Evolutionary conservation across 1,284 basidiomycete genomes (phyloP).

Genomic region (Boletus semigastroideus): DNA sequence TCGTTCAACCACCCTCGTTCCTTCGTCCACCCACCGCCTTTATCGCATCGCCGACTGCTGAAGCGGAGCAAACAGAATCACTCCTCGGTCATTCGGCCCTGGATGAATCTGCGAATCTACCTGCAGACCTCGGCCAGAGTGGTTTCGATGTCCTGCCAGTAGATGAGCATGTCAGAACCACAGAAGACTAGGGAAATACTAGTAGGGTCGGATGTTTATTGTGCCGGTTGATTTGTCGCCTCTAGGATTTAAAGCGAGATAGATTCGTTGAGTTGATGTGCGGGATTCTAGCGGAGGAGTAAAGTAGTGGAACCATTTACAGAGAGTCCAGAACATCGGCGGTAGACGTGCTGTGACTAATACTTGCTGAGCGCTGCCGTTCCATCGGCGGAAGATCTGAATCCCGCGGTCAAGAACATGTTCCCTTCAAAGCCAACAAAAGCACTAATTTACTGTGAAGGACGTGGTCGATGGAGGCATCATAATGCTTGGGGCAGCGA

Average conservation of each 20-base stretch:
- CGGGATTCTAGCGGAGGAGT: not conserved
- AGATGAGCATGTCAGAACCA: constrained; percentile 41
- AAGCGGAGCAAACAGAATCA: constrained; percentile 52
- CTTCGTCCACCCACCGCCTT: constrained; percentile 42
- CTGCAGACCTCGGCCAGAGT: constrained; percentile 68
- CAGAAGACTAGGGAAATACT: constrained; percentile 7
- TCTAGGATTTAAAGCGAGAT: not conserved
- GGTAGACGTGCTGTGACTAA: too few relatives aligned
- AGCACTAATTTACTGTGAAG: too few relatives aligned
- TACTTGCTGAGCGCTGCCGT: not conserved
- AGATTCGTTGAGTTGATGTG: not conserved
- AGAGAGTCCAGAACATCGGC: not conserved
- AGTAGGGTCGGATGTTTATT: not conserved
- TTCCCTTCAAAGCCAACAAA: constrained; percentile 8
- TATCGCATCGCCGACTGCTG: constrained; percentile 24
- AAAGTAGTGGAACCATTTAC: not conserved
- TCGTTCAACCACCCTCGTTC: constrained; percentile 64
- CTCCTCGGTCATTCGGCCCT: constrained; percentile 46
- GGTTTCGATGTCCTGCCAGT: constrained; percentile 71
- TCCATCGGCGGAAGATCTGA: constrained; percentile 10
- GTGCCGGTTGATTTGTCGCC: not conserved
- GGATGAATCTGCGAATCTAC: constrained; percentile 73
- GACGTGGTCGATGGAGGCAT: too few relatives aligned
- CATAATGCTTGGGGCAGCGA: too few relatives aligned
- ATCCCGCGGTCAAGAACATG: constrained; percentile 1